phyloP scores from a whole-genome alignment of 805 yeast genomes.

The Huiozyma naganishii region DNA sequence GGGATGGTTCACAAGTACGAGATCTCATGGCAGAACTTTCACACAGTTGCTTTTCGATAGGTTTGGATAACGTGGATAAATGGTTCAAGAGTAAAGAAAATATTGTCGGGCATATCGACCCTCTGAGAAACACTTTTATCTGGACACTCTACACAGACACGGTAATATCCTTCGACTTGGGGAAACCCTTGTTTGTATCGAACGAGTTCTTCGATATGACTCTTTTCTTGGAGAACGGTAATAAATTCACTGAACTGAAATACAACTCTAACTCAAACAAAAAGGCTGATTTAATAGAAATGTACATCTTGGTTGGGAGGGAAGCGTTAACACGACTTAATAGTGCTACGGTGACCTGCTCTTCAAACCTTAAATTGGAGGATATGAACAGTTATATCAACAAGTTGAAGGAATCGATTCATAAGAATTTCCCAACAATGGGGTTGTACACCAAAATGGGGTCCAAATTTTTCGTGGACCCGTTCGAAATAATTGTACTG shows the following conservation, averaged over 20 bases:
- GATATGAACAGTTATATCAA: constrained; percentile 5
- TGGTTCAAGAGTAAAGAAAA: constrained; percentile 10
- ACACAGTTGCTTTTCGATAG: constrained; percentile 15
- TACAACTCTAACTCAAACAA: neutral
- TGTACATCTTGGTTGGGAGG: constrained; percentile 10
- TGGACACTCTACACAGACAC: constrained; percentile 19
- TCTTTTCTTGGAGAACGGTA: constrained; percentile 11
- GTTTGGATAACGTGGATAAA: constrained; percentile 14
- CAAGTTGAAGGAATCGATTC: constrained; percentile 9
- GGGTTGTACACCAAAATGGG: constrained; percentile 10
- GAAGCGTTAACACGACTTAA: constrained; percentile 7
- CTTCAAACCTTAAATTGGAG: neutral
- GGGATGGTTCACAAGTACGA: constrained; percentile 18
- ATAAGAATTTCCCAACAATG: constrained; percentile 10
- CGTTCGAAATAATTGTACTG: constrained; percentile 15
- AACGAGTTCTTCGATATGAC: constrained; percentile 11
- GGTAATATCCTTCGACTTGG: constrained; percentile 19
- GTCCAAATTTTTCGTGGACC: constrained; percentile 10
- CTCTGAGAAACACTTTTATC: constrained; percentile 2
- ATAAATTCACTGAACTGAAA: constrained; percentile 2
- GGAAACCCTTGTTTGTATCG: constrained; percentile 17
- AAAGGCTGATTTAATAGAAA: constrained; percentile 5
- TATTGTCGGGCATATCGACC: constrained; percentile 2
- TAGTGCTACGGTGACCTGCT: neutral
- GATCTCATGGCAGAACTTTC: constrained; percentile 13